Percentiles rank a stretch among this genome's conserved stretches.
These are phyloP conservation scores for rapeseed (Brassica napus) DNA, from an alignment of 345 rosid species.

Conservation along the genomic window DNA sequence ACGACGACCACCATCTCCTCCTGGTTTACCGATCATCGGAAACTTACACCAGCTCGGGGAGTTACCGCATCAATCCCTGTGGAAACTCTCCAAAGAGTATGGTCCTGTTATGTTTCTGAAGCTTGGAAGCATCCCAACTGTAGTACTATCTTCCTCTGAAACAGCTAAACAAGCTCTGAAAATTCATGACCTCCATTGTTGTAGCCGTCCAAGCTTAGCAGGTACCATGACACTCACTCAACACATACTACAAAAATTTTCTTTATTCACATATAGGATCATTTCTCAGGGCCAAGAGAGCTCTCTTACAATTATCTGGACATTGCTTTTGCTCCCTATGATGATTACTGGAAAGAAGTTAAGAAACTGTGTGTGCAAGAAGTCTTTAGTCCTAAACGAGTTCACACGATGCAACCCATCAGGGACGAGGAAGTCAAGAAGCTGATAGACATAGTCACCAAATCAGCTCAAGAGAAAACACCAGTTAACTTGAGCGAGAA, in stretches of 20 bases:
- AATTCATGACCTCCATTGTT: conserved; percentile 23
- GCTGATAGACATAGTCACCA: conserved; percentile 37
- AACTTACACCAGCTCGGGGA: conserved; percentile 41
- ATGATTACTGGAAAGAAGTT: conserved; percentile 49
- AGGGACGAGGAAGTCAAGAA: conserved; percentile 47
- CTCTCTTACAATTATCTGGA: conserved; percentile 52
- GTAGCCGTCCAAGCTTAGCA: conserved; percentile 30
- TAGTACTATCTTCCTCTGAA: conserved; percentile 34
- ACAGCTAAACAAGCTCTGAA: conserved; percentile 30
- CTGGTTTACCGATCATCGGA: conserved; percentile 42
- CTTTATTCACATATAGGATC: neutral
- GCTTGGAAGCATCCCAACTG: conserved; percentile 33
- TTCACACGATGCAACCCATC: conserved; percentile 41
- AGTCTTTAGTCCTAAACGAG: conserved; percentile 42
- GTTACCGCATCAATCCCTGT: conserved; percentile 41
- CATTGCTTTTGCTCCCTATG: conserved; percentile 48
- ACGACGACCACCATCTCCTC: conserved; percentile 27
- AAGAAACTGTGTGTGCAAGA: conserved; percentile 43
- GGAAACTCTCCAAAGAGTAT: conserved; percentile 35
- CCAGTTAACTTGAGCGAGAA: conserved; percentile 36
- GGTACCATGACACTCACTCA: conserved; percentile 16
- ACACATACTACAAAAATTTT: neutral
- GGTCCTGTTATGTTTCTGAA: conserved; percentile 42
- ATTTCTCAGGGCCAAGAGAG: conserved; percentile 33
- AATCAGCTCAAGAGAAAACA: conserved; percentile 16